Evolutionary conservation across 768 basidiomycete species (phyloP).

Genomic region (Naganishia onofrii): DNA sequence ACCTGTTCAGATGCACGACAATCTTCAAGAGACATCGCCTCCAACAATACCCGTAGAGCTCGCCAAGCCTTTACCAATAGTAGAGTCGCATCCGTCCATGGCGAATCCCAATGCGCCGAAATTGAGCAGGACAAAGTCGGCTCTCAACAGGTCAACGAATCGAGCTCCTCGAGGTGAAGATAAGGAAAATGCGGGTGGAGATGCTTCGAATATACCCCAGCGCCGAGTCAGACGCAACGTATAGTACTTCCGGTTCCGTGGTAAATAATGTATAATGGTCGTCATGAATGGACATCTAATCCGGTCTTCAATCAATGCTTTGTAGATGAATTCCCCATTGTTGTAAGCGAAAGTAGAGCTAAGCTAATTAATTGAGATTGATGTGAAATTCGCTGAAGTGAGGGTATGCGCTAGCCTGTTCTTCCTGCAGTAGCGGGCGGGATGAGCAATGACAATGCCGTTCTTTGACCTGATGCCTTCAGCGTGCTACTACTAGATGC

Average conservation of each 20-base stretch:
- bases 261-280: slow-evolving; percentile 8
- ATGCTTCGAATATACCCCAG: slow-evolving; percentile 15
- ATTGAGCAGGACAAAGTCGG: slow-evolving; percentile 23
- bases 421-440: too few relatives aligned
- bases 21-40: background rate
- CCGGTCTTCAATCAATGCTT: background rate
- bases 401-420: too few relatives aligned
- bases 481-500: too few relatives aligned
- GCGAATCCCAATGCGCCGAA: background rate
- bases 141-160: slow-evolving; percentile 8
- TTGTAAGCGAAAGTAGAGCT: slow-evolving; percentile 4
- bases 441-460: too few relatives aligned
- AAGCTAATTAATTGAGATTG: background rate
- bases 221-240: slow-evolving; percentile 18
- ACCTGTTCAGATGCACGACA: slow-evolving; percentile 1
- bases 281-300: slow-evolving; percentile 7
- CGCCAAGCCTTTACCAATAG: slow-evolving; percentile 2
- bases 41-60: slow-evolving; percentile 13
- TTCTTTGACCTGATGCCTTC: too few relatives aligned
- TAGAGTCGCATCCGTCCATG: background rate
- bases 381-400: too few relatives aligned
- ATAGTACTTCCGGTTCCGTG: background rate
- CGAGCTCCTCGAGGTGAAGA: slow-evolving; percentile 14
- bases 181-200: slow-evolving; percentile 19
- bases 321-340: background rate